Evolutionary conservation across 2,329 filamentous ascomycete genomes (phyloP).

Genomic region (Westerdykella ornata): DNA sequence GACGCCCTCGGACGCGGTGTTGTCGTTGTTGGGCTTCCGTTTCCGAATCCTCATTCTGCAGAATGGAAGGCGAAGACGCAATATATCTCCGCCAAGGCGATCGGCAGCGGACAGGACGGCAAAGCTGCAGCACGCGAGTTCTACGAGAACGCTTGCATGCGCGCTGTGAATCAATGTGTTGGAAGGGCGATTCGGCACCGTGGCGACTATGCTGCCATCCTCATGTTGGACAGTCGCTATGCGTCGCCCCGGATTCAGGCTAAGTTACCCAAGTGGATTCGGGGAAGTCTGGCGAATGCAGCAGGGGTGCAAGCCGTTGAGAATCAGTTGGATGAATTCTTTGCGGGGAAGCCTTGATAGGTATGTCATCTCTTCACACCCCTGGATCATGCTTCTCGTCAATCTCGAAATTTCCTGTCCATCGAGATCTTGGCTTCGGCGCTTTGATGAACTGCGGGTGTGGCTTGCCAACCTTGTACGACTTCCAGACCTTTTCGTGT

Average conservation of each 20-base stretch:
- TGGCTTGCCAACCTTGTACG: conserved; percentile 7
- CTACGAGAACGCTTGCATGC: conserved; percentile 93
- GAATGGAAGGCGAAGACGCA: conserved; percentile 91
- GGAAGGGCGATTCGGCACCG: conserved; percentile 84
- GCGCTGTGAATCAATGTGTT: conserved; percentile 94
- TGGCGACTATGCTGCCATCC: conserved; percentile 82
- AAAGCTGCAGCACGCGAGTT: conserved; percentile 60
- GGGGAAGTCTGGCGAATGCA: conserved; percentile 51
- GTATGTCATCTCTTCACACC: background rate
- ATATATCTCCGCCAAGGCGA: conserved; percentile 64
- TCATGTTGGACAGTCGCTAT: conserved; percentile 78
- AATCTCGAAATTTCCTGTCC: conserved; percentile 2
- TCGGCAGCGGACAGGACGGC: conserved; percentile 34
- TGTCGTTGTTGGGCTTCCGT: conserved; percentile 85
- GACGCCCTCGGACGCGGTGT: conserved; percentile 84
- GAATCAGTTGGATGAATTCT: conserved; percentile 32
- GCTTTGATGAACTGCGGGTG: conserved; percentile 4
- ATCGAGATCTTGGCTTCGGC: background rate
- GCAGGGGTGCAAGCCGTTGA: conserved; percentile 43
- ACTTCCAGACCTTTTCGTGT: too few relatives aligned
- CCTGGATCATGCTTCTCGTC: background rate
- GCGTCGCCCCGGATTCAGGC: conserved; percentile 61
- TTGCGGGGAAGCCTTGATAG: conserved; percentile 21
- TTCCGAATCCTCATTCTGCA: conserved; percentile 79
- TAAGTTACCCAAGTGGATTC: conserved; percentile 89